These are phyloP conservation scores for Papiliotrema terrestris DNA, from an alignment of 1,284 basidiomycete genomes.

Conservation along the genomic window DNA sequence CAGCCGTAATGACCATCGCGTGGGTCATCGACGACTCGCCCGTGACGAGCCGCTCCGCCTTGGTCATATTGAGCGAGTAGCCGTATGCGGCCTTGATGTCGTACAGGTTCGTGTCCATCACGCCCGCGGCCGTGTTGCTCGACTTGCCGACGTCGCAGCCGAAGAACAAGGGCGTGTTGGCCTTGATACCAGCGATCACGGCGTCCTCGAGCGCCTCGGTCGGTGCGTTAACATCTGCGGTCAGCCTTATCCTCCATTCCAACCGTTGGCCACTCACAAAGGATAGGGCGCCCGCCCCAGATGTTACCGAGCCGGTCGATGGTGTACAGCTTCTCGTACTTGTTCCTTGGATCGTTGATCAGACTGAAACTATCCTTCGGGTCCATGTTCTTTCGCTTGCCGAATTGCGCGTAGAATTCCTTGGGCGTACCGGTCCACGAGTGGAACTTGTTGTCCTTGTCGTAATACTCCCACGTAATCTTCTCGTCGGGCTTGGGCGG, in stretches of 20 bases:
- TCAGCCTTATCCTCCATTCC: slow-evolving; percentile 1
- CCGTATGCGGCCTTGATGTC: slow-evolving; percentile 74
- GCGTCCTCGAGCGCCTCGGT: slow-evolving; percentile 73
- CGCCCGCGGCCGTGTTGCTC: slow-evolving; percentile 54
- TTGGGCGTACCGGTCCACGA: slow-evolving; percentile 71
- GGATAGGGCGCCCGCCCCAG: slow-evolving; percentile 76
- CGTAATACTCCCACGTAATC: slow-evolving; percentile 86
- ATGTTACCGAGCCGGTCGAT: slow-evolving; percentile 90
- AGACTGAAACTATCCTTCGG: slow-evolving; percentile 73
- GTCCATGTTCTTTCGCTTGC: slow-evolving; percentile 37
- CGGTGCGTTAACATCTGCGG: slow-evolving; percentile 80
- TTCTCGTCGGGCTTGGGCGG: slow-evolving; percentile 68
- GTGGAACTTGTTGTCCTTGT: slow-evolving; percentile 71
- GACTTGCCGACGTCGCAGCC: slow-evolving; percentile 65
- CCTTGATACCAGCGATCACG: slow-evolving; percentile 80
- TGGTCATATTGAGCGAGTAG: slow-evolving; percentile 61
- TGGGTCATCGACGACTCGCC: slow-evolving; percentile 59
- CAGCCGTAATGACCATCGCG: slow-evolving; percentile 78
- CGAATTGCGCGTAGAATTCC: slow-evolving; percentile 63
- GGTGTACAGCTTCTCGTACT: slow-evolving; percentile 78
- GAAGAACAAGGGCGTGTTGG: slow-evolving; percentile 88
- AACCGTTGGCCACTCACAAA: slow-evolving; percentile 57
- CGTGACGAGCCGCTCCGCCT: slow-evolving; percentile 74
- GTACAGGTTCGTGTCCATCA: slow-evolving; percentile 82
- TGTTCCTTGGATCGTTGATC: slow-evolving; percentile 90